These are phyloP conservation scores for Collybiopsis luxurians DNA, from an alignment of 768 basidiomycete species.

Conservation along the genomic window DNA sequence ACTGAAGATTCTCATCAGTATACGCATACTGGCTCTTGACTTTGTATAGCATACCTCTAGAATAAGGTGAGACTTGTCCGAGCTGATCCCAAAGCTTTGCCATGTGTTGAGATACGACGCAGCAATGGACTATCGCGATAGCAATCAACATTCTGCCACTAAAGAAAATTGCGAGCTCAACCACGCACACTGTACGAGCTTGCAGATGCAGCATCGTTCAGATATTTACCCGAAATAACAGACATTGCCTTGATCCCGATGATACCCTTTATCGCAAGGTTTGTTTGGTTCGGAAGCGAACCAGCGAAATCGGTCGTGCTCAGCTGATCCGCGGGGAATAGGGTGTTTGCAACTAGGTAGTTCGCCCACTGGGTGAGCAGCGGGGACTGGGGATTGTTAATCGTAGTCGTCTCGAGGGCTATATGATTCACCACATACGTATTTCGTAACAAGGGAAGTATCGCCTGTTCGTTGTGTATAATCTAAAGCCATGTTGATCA, in stretches of 20 bases:
- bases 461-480: constrained; percentile 27
- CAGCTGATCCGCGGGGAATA: constrained; percentile 36
- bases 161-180: too few relatives aligned
- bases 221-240: constrained; percentile 35
- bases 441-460: constrained; percentile 32
- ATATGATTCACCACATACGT: constrained; percentile 25
- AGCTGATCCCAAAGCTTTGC: neutral
- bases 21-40: too few relatives aligned
- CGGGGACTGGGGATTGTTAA: neutral
- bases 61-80: constrained; percentile 2
- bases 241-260: constrained; percentile 54
- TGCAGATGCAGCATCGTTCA: constrained; percentile 22
- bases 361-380: constrained; percentile 50
- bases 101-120: constrained; percentile 28
- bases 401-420: neutral
- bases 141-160: neutral
- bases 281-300: constrained; percentile 40
- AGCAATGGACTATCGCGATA: constrained; percentile 30
- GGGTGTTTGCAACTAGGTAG: constrained; percentile 37
- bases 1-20: neutral
- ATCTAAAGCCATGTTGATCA: constrained; percentile 55
- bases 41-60: neutral
- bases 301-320: constrained; percentile 30
- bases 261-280: constrained; percentile 62
- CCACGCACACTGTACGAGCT: constrained; percentile 25